Conservation (phyloP, 352 stramenopile species). For the Halophytophthora batemanensis region DNA sequence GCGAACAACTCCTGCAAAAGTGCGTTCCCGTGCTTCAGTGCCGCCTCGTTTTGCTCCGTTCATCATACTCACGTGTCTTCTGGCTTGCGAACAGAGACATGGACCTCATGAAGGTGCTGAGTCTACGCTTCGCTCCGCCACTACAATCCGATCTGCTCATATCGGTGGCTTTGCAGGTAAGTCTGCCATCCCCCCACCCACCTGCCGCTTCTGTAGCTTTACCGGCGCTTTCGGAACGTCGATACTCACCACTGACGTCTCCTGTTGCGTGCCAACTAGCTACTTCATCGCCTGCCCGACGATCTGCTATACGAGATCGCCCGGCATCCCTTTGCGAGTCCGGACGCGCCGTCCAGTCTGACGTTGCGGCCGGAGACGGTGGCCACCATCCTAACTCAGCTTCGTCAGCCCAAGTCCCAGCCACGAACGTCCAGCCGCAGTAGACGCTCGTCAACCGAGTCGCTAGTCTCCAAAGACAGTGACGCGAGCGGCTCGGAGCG, state of each 20-base stretch:
- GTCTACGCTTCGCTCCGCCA: slow-evolving; percentile 73
- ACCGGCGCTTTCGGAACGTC: no score
- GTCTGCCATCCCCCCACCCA: no score
- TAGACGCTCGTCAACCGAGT: slow-evolving; percentile 7
- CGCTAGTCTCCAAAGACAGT: slow-evolving; percentile 1
- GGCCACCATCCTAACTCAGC: slow-evolving; percentile 42
- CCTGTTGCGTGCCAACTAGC: slow-evolving; percentile 20
- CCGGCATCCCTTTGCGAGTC: slow-evolving; percentile 74
- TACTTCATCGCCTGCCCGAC: slow-evolving; percentile 84
- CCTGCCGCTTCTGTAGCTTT: background rate
- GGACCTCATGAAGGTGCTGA: slow-evolving; percentile 89
- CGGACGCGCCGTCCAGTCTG: slow-evolving; percentile 52
- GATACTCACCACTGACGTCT: background rate
- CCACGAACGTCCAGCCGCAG: slow-evolving; percentile 1
- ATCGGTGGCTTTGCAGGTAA: slow-evolving; percentile 76
- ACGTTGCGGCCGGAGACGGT: slow-evolving; percentile 55
- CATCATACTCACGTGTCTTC: slow-evolving; percentile 1
- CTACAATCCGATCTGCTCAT: slow-evolving; percentile 84
- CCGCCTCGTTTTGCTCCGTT: background rate
- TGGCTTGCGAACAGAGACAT: slow-evolving; percentile 49
- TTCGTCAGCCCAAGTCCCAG: slow-evolving; percentile 30
- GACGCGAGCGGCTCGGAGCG: slow-evolving; percentile 8
- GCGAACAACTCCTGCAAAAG: slow-evolving; percentile 78
- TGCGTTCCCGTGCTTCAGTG: slow-evolving; percentile 22
- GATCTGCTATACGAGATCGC: slow-evolving; percentile 86